phyloP scores from a whole-genome alignment of 1,139 yeast genomes.

The Petasospora rhodanensis region DNA sequence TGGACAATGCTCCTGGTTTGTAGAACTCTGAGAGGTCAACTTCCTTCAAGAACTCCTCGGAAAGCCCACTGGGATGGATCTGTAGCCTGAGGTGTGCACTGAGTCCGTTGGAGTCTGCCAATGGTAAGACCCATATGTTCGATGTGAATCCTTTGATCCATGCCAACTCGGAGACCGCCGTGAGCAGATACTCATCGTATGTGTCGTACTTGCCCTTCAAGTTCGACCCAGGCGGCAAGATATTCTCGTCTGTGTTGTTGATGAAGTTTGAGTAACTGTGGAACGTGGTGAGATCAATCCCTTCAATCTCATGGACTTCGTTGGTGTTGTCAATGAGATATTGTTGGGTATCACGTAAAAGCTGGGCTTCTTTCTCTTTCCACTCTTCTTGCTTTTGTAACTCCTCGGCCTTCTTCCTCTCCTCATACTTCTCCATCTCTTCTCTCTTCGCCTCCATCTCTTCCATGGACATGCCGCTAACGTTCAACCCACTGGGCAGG shows the following conservation, averaged over 20 bases:
- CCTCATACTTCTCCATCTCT: conserved; percentile 28
- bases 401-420: conserved; percentile 7
- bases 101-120: conserved; percentile 3
- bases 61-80: conserved; percentile 15
- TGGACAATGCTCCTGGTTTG: background rate
- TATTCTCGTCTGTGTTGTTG: conserved; percentile 1
- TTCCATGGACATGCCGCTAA: conserved; percentile 33
- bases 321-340: background rate
- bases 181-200: conserved; percentile 6
- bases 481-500: conserved; percentile 31
- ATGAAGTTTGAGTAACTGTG: conserved; percentile 27
- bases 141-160: conserved; percentile 19
- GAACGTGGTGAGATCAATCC: conserved; percentile 29
- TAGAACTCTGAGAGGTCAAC: conserved; percentile 10
- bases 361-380: background rate
- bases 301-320: conserved; percentile 6
- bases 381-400: background rate
- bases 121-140: conserved; percentile 16
- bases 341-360: too few species aligned
- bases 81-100: conserved; percentile 18
- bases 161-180: conserved; percentile 22
- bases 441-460: conserved; percentile 30
- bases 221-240: too few species aligned
- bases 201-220: conserved; percentile 3
- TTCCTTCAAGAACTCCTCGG: conserved; percentile 10